Percentiles rank a stretch among this genome's conserved stretches.
Evolutionary conservation across 768 basidiomycete species (phyloP).

Genomic region (Boletus insuetus): DNA sequence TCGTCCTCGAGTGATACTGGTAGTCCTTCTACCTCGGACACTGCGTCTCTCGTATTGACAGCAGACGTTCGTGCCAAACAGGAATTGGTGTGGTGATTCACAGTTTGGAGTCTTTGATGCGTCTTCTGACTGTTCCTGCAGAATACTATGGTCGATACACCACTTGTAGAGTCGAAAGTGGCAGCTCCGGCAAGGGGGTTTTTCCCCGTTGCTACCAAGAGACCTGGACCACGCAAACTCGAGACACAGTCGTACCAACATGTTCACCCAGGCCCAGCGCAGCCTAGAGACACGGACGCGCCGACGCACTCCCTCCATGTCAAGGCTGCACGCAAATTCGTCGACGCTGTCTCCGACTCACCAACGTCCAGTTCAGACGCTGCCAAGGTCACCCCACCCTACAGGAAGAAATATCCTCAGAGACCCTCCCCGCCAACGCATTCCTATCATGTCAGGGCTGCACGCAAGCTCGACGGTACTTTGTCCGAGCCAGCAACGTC

Average conservation of each 20-base stretch:
- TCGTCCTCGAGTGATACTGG: neutral
- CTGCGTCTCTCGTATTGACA: neutral
- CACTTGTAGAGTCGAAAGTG: neutral
- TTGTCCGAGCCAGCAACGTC: neutral
- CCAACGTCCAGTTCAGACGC: neutral
- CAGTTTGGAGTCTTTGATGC: neutral
- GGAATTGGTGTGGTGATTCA: constrained; percentile 9
- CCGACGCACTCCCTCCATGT: neutral
- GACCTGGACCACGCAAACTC: neutral
- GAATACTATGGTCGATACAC: neutral
- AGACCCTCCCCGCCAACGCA: neutral
- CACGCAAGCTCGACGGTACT: neutral
- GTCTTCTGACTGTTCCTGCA: constrained; percentile 6
- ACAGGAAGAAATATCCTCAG: neutral
- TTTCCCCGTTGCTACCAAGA: neutral
- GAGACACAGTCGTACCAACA: too few relatives aligned
- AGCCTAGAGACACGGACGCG: neutral
- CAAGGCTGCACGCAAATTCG: neutral
- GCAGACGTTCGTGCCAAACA: constrained; percentile 1
- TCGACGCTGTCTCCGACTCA: neutral
- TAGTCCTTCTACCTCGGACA: neutral
- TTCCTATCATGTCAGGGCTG: neutral
- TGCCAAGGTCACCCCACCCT: neutral
- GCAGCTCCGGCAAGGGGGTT: neutral
- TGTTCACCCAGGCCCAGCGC: neutral